These are phyloP conservation scores for Dothistroma pini DNA, from an alignment of 2,329 filamentous ascomycete genomes.

Conservation along the genomic window DNA sequence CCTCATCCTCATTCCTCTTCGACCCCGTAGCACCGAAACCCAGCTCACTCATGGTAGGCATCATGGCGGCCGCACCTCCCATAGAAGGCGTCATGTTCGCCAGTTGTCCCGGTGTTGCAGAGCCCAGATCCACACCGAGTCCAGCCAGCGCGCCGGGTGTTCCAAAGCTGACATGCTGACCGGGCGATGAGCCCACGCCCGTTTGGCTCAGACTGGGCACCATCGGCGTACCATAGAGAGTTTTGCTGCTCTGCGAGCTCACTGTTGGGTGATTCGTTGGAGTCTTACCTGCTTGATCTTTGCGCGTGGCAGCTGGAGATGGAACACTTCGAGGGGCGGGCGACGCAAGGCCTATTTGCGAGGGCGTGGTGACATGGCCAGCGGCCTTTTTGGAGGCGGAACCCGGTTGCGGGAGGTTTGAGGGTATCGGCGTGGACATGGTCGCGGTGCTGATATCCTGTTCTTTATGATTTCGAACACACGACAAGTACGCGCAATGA, in stretches of 20 bases:
- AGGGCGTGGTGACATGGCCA: constrained; percentile 31
- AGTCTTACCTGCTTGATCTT: constrained; percentile 36
- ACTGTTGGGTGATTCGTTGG: constrained; percentile 36
- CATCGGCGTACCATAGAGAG: constrained; percentile 34
- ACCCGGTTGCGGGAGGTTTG: constrained; percentile 19
- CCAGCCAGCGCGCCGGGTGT: constrained; percentile 27
- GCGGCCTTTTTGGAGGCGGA: constrained; percentile 32
- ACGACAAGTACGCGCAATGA: neutral
- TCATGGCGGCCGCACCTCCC: constrained; percentile 41
- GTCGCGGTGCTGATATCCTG: neutral
- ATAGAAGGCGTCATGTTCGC: constrained; percentile 31
- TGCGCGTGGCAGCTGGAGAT: constrained; percentile 28
- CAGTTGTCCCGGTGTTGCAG: constrained; percentile 41
- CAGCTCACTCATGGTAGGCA: constrained; percentile 41
- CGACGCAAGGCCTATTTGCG: constrained; percentile 43
- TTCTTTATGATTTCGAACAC: neutral
- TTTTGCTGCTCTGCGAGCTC: constrained; percentile 30
- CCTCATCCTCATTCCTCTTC: constrained; percentile 50
- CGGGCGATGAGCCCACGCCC: constrained; percentile 26
- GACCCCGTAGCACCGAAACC: constrained; percentile 41
- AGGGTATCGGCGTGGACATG: constrained; percentile 30
- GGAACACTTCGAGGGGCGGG: constrained; percentile 34
- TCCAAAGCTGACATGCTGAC: constrained; percentile 27
- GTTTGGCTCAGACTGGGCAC: constrained; percentile 31
- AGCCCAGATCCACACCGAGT: constrained; percentile 30